A percentile compares a stretch with the other conserved stretches of the same genome.
Evolutionary conservation across 2,329 filamentous ascomycete species (phyloP).

Genomic region (Sordariomycetes sp.): DNA sequence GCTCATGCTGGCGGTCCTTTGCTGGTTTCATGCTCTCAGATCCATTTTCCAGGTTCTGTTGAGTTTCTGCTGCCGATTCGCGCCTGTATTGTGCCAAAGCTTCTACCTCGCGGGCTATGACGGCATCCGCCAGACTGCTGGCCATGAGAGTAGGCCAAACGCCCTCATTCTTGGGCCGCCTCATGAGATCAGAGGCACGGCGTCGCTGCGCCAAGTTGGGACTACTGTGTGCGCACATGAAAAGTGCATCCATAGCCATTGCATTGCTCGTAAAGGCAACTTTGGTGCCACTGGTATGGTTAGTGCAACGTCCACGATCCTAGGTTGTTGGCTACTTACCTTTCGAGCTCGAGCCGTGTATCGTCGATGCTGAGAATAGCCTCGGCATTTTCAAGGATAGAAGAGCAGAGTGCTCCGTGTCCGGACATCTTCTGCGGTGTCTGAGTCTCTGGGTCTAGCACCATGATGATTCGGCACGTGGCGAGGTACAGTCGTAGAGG

Average conservation of each 20-base stretch:
- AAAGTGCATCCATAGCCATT: slow-evolving; percentile 2
- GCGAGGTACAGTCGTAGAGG: slow-evolving; percentile 1
- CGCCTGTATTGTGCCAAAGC: no score
- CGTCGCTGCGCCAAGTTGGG: slow-evolving; percentile 2
- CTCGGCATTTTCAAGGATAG: not conserved
- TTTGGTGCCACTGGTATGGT: not conserved
- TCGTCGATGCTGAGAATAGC: not conserved
- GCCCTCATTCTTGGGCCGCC: slow-evolving; percentile 1
- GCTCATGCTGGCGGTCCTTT: no score
- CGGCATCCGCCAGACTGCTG: slow-evolving; percentile 1
- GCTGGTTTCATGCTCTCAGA: no score
- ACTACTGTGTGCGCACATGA: slow-evolving; percentile 5
- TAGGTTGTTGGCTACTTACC: no score
- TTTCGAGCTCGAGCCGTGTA: not conserved
- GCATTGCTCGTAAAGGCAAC: not conserved
- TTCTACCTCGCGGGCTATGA: slow-evolving; percentile 3
- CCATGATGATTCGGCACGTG: not conserved
- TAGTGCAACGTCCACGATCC: no score
- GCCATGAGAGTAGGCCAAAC: slow-evolving; percentile 2
- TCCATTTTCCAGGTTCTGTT: no score
- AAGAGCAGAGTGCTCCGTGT: no score
- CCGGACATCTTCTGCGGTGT: not conserved
- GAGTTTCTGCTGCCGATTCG: no score
- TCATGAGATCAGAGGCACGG: slow-evolving; percentile 5
- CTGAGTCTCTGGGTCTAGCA: not conserved